phyloP scores from a whole-genome alignment of 2,329 filamentous ascomycete genomes.

The Paracamarosporium sp. region DNA sequence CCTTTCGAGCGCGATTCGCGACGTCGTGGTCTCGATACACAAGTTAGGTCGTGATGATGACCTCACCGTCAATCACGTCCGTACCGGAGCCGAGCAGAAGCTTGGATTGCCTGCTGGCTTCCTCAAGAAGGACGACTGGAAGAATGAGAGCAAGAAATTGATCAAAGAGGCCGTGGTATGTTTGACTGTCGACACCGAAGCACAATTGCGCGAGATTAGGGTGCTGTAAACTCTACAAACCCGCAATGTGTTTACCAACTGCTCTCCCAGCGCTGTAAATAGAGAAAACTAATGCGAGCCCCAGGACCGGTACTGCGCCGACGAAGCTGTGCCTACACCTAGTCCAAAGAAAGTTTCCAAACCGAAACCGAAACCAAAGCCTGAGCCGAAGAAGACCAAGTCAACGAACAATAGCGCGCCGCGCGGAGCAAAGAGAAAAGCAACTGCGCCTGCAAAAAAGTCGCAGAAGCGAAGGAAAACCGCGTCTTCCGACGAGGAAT shows the following conservation, averaged over 20 bases:
- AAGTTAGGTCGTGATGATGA: slow-evolving; percentile 55
- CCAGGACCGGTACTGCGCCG: slow-evolving; percentile 37
- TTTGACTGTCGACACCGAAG: not conserved
- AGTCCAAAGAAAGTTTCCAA: slow-evolving; percentile 29
- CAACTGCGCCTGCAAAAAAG: slow-evolving; percentile 34
- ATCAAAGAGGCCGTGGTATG: slow-evolving; percentile 41
- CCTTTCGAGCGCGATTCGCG: slow-evolving; percentile 49
- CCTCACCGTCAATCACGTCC: slow-evolving; percentile 64
- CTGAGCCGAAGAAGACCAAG: slow-evolving; percentile 25
- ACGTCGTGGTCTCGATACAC: slow-evolving; percentile 49
- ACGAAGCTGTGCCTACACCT: slow-evolving; percentile 25
- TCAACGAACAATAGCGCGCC: slow-evolving; percentile 12
- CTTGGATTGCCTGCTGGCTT: slow-evolving; percentile 61
- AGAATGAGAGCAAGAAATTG: slow-evolving; percentile 53
- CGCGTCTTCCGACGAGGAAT: slow-evolving; percentile 36
- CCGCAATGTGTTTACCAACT: not conserved
- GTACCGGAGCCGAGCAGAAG: slow-evolving; percentile 58
- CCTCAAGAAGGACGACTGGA: slow-evolving; percentile 64
- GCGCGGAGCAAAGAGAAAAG: slow-evolving; percentile 40
- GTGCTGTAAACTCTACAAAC: too few relatives aligned
- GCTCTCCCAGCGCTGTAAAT: not conserved
- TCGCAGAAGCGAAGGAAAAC: slow-evolving; percentile 40
- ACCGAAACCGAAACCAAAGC: slow-evolving; percentile 27
- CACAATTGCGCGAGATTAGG: too few relatives aligned
- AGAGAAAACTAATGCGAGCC: slow-evolving; percentile 6